Percentiles rank a stretch among this genome's conserved stretches.
Evolutionary conservation across 345 rosid species (phyloP).

Genomic region (Tarenaya hassleriana): DNA sequence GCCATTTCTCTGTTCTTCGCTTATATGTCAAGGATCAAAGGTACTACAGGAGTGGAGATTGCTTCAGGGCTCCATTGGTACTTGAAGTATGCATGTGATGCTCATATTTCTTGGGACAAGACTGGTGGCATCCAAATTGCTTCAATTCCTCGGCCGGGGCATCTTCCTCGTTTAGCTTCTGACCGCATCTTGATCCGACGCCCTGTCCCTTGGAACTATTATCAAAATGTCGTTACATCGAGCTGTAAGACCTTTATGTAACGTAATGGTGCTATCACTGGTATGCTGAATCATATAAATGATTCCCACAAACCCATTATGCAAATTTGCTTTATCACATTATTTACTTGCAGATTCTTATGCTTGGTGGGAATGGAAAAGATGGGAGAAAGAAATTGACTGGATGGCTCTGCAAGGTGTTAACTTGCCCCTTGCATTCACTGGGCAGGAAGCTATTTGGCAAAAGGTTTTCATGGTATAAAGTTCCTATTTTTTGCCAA

Average conservation of each 20-base stretch:
- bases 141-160: slow-evolving; percentile 68
- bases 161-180: slow-evolving; percentile 56
- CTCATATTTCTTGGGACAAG: slow-evolving; percentile 94
- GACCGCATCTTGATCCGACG: slow-evolving; percentile 60
- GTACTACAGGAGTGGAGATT: slow-evolving; percentile 81
- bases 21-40: slow-evolving; percentile 51
- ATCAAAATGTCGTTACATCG: slow-evolving; percentile 92
- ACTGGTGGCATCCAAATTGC: slow-evolving; percentile 82
- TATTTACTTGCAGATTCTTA: slow-evolving; percentile 57
- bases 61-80: slow-evolving; percentile 94
- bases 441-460: slow-evolving; percentile 94
- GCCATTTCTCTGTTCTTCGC: neutral
- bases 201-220: slow-evolving; percentile 93
- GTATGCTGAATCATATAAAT: slow-evolving; percentile 4
- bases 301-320: neutral
- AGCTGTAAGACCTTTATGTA: slow-evolving; percentile 55
- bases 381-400: slow-evolving; percentile 96
- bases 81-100: slow-evolving; percentile 73
- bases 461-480: slow-evolving; percentile 79
- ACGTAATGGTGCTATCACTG: neutral
- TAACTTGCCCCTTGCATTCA: slow-evolving; percentile 92
- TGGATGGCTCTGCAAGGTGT: slow-evolving; percentile 99
- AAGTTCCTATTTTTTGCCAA: neutral
- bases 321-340: neutral
- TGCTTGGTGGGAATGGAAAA: slow-evolving; percentile 93